Evolutionary conservation across 352 stramenopile species (phyloP).

Genomic region (Globisporangium spiculum): DNA sequence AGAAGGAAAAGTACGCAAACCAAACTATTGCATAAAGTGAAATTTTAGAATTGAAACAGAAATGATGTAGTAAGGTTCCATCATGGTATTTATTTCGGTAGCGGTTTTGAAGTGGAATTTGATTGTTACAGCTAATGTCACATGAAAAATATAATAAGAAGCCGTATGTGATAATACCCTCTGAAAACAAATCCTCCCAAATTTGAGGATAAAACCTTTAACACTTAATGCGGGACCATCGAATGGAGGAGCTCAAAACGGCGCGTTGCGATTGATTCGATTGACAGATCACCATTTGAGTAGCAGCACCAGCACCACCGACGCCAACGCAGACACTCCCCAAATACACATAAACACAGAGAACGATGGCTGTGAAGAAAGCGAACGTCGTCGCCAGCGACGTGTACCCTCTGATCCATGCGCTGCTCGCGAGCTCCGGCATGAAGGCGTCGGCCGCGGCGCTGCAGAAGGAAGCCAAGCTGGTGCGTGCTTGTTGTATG

Average conservation of each 20-base stretch:
- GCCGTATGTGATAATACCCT: neutral
- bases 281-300: constrained; percentile 6
- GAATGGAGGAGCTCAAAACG: constrained; percentile 23
- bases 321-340: neutral
- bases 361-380: constrained; percentile 21
- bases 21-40: neutral
- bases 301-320: neutral
- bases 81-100: neutral
- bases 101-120: neutral
- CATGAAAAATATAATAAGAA: neutral
- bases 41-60: neutral
- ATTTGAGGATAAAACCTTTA: neutral
- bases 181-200: neutral
- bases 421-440: constrained; percentile 57
- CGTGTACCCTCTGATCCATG: constrained; percentile 71
- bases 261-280: constrained; percentile 2
- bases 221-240: constrained; percentile 9
- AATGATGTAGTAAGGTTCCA: neutral
- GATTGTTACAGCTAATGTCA: no score
- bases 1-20: neutral
- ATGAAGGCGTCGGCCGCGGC: constrained; percentile 69
- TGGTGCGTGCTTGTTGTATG: constrained; percentile 30
- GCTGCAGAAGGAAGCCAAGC: constrained; percentile 70
- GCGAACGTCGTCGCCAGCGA: constrained; percentile 58
- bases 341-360: neutral